Evolutionary conservation across 306 rosid genomes (phyloP).

Genomic region (Glycine soja): DNA sequence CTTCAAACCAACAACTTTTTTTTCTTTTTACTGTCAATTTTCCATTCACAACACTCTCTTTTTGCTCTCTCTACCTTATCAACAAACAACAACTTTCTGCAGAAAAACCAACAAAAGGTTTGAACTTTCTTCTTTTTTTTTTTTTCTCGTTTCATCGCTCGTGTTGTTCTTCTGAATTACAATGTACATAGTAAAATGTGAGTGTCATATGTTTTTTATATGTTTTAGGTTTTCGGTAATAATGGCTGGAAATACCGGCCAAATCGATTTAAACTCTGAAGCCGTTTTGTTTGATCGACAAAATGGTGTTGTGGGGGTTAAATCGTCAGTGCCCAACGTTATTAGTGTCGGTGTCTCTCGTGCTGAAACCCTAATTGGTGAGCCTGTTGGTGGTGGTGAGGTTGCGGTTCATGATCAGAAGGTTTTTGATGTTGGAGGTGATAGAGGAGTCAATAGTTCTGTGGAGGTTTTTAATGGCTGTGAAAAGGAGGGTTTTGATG

Average conservation of each 20-base stretch:
- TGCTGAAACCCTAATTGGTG: slow-evolving; percentile 45
- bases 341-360: slow-evolving; percentile 5
- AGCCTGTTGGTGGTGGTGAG: slow-evolving; percentile 13
- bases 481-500: slow-evolving; percentile 44
- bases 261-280: slow-evolving; percentile 61
- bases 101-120: slow-evolving; percentile 27
- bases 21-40: background rate
- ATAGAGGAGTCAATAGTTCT: slow-evolving; percentile 20
- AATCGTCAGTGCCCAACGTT: slow-evolving; percentile 31
- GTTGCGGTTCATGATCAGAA: slow-evolving; percentile 38
- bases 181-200: background rate
- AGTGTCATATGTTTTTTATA: background rate
- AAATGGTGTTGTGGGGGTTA: slow-evolving; percentile 46
- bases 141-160: background rate
- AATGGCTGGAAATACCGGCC: slow-evolving; percentile 52
- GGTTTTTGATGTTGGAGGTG: background rate
- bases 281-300: slow-evolving; percentile 53
- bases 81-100: background rate
- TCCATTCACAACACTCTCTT: background rate
- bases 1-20: background rate
- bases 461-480: slow-evolving; percentile 9
- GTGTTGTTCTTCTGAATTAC: background rate
- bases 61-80: background rate
- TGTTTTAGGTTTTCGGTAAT: slow-evolving; percentile 49
- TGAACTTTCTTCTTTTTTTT: slow-evolving; percentile 17